These are phyloP conservation scores for Eucalyptus curtisii DNA, from an alignment of 345 rosid genomes.

Conservation along the genomic window DNA sequence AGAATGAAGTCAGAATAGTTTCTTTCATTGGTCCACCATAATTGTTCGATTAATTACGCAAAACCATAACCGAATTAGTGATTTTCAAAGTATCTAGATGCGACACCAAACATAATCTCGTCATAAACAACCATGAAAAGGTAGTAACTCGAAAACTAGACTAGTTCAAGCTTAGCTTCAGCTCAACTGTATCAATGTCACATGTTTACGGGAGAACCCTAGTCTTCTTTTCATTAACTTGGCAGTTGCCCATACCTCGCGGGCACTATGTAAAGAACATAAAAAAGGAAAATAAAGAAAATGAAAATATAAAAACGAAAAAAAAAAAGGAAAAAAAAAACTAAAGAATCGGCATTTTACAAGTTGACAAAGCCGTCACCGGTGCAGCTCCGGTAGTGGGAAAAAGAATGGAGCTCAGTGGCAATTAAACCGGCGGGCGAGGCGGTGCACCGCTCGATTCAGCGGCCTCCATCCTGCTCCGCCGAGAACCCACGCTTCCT, in stretches of 20 bases:
- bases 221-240: neutral
- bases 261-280: neutral
- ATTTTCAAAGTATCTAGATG: neutral
- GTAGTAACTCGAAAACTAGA: neutral
- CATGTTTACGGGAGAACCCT: neutral
- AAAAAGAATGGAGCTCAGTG: neutral
- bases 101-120: neutral
- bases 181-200: neutral
- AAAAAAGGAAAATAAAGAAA: neutral
- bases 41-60: neutral
- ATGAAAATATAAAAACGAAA: neutral
- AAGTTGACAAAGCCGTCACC: neutral
- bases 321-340: neutral
- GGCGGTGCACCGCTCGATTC: conserved; percentile 1
- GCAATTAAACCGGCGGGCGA: conserved; percentile 39
- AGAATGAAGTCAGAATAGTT: neutral
- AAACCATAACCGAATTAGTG: neutral
- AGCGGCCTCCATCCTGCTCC: neutral
- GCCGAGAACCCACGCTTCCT: conserved; percentile 13
- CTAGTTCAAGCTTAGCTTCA: neutral
- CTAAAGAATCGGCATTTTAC: neutral
- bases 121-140: neutral
- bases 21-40: neutral
- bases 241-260: neutral
- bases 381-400: neutral